Conservation (phyloP, 2,329 filamentous ascomycete genomes). For the Trichoderma sp. region DNA sequence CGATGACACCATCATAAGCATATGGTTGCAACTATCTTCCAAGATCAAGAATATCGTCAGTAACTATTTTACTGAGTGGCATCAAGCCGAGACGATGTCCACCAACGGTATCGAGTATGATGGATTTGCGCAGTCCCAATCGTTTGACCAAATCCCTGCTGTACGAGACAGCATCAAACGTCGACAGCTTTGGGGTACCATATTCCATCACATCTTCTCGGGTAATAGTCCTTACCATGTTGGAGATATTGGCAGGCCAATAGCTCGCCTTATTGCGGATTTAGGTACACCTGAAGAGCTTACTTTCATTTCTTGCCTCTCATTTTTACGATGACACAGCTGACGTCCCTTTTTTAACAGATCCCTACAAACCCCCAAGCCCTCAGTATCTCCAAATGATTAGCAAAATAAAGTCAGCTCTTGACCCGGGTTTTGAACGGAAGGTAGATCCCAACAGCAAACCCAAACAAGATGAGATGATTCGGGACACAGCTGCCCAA, state of each 20-base stretch:
- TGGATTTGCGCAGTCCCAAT: no score
- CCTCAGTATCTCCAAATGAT: background rate
- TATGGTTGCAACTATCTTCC: background rate
- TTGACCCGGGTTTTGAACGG: background rate
- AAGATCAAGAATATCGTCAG: background rate
- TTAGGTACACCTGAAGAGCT: background rate
- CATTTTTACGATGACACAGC: no score
- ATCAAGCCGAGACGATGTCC: background rate
- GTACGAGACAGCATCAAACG: background rate
- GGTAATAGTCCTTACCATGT: rapidly evolving
- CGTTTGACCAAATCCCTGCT: no score
- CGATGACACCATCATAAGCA: background rate
- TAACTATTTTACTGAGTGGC: background rate
- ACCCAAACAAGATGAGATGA: rapidly evolving
- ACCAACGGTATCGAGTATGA: no score
- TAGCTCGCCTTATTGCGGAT: background rate
- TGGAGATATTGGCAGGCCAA: background rate
- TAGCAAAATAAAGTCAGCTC: background rate
- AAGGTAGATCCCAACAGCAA: no score
- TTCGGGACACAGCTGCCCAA: no score
- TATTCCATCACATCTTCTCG: background rate
- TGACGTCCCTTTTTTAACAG: background rate
- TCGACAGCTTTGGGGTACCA: no score
- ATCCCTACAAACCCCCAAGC: background rate
- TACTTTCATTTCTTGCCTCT: background rate